Evolutionary conservation across 2,329 filamentous ascomycete genomes (phyloP), one percentile per base, ranked within the genome.

Genomic region (Sclerotinia spermophila): DNA sequence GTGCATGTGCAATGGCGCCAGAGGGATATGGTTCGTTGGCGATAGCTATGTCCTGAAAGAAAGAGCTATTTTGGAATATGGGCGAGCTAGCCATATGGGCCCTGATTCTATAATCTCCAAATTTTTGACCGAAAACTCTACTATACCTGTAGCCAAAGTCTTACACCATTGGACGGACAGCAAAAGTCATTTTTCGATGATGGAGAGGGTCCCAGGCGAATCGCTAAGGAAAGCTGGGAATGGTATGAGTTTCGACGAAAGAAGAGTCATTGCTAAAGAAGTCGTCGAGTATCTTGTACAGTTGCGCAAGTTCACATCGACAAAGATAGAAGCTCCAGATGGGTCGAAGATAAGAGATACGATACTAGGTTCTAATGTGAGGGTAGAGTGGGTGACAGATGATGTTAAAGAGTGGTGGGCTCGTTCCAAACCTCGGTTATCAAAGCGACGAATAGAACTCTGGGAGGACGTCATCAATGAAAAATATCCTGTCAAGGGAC

Each of bases 281-380:
- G 51, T 67, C 45, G 64, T 67, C 38, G 19, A 67, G 21, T 56
- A 67, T 67, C 48, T 67, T 67, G 8, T n/a, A 30, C 24, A 67
- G 8, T 19, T 40, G 27, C 40, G 64, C 64, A 42, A 44, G 38
- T 67, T 56, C 42, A 67, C 64, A 30, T 55, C 48, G 7, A 6
- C 51, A n/a, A 56, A 40, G 17, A 15, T n/a, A 17, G 17, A 33
- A 42, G 30, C 35, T 3, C 35, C 51, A 44, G 35, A 44, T 5
- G 64, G 64, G 27, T 35, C 35, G 2, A 3, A 0, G 3, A 10
- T 67, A 11, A 40, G 64, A 56, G 64, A 67, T 19, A 53, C 2
- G 7, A 0, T 24, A 5, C 5, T 51, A 33, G 38, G 62, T 30
- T 3, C 21, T 27, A 1, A 24, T 4, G 0, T 2, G 33, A 45